A percentile compares a stretch with the other conserved stretches of the same genome.
Evolutionary conservation across 2,329 filamentous ascomycete species (phyloP).

Genomic region (Cercospora beticola): DNA sequence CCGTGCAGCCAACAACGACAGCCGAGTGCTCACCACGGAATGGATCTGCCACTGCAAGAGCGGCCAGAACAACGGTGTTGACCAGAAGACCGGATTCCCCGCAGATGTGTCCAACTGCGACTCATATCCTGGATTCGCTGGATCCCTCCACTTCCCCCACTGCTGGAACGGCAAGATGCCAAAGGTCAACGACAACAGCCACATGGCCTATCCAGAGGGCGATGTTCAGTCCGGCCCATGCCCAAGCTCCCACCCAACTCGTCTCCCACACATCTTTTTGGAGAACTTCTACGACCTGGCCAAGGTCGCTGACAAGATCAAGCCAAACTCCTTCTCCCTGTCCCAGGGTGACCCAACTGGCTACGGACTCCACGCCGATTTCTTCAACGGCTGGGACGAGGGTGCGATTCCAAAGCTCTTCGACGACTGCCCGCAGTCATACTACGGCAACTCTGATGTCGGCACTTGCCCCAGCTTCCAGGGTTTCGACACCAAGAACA

Average conservation of each 20-base stretch:
- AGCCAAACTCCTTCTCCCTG: slow-evolving; percentile 46
- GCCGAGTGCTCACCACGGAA: slow-evolving; percentile 40
- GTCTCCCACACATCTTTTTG: slow-evolving; percentile 58
- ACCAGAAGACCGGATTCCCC: slow-evolving; percentile 49
- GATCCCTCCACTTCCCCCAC: slow-evolving; percentile 69
- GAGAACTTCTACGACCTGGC: slow-evolving; percentile 41
- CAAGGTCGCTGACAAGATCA: slow-evolving; percentile 39
- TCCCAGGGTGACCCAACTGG: slow-evolving; percentile 51
- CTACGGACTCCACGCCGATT: slow-evolving; percentile 55
- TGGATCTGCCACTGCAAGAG: slow-evolving; percentile 55
- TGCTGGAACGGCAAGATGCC: slow-evolving; percentile 65
- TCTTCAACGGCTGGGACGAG: slow-evolving; percentile 54
- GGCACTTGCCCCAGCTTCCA: slow-evolving; percentile 52
- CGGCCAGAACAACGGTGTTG: slow-evolving; percentile 45
- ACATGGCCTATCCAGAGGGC: slow-evolving; percentile 61
- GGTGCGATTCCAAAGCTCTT: slow-evolving; percentile 65
- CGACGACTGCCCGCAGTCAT: slow-evolving; percentile 62
- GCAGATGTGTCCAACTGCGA: slow-evolving; percentile 71
- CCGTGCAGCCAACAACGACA: slow-evolving; percentile 56
- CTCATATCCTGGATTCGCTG: slow-evolving; percentile 53
- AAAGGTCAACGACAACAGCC: slow-evolving; percentile 40
- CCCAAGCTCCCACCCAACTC: slow-evolving; percentile 53
- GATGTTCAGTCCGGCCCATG: slow-evolving; percentile 53
- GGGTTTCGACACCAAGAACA: slow-evolving; percentile 13
- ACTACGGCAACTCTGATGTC: slow-evolving; percentile 63